phyloP scores from a whole-genome alignment of 2,329 filamentous ascomycete species.

The Cladorrhinum sp. region DNA sequence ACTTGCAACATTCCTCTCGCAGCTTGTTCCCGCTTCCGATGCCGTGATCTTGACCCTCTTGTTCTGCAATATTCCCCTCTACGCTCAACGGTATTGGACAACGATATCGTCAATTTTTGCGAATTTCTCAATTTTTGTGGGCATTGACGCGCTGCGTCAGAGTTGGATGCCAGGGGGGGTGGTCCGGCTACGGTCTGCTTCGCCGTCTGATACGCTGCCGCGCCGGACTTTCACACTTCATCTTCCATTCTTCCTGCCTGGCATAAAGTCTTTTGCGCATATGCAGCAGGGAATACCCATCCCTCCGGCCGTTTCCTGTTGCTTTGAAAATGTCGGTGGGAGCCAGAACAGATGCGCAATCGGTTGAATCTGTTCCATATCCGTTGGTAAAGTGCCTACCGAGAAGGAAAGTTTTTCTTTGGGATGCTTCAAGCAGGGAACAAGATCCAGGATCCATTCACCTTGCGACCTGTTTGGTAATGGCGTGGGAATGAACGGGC shows the following conservation, averaged over 20 bases:
- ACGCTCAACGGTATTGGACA: slow-evolving; percentile 14
- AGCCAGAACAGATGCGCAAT: slow-evolving; percentile 7
- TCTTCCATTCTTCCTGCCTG: background rate
- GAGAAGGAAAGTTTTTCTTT: slow-evolving; percentile 4
- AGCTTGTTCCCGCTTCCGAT: slow-evolving; percentile 3
- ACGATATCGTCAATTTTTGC: slow-evolving; percentile 12
- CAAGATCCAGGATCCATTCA: slow-evolving; percentile 13
- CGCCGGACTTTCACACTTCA: slow-evolving; percentile 15
- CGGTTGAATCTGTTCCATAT: slow-evolving; percentile 16
- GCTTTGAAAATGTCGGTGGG: slow-evolving; percentile 22
- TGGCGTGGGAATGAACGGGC: background rate
- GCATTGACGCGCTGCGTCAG: slow-evolving; percentile 21
- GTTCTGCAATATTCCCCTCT: slow-evolving; percentile 7
- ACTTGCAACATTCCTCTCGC: background rate
- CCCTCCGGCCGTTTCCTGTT: slow-evolving; percentile 10
- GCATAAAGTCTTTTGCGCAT: slow-evolving; percentile 11
- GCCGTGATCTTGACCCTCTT: slow-evolving; percentile 2
- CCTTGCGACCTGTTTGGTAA: slow-evolving; percentile 13
- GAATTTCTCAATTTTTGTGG: slow-evolving; percentile 16
- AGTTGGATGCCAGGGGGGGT: slow-evolving; percentile 12
- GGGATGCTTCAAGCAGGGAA: slow-evolving; percentile 1
- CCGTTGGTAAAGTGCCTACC: slow-evolving; percentile 4
- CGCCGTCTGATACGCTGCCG: slow-evolving; percentile 22
- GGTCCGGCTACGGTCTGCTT: background rate
- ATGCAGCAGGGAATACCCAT: slow-evolving; percentile 15